Evolutionary conservation across 257 asterid genomes (phyloP), one percentile per base, ranked within the genome.

Genomic region (Catharanthus roseus): DNA sequence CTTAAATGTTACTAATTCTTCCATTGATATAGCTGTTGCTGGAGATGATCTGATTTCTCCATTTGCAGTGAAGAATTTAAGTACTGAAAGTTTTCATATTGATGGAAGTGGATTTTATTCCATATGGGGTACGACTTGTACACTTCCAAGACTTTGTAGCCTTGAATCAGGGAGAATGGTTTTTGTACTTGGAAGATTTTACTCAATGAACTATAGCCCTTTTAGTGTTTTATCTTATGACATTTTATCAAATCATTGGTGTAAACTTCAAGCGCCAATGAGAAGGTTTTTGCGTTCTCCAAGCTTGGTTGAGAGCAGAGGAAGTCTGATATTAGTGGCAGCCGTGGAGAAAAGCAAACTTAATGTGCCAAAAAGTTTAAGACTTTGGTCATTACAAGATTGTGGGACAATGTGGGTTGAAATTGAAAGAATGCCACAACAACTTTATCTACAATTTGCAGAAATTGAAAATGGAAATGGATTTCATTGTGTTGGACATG

Each of bases 131-230:
- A 91, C 96, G 9, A 85, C 96, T n/a, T 80, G 93, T 10, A 24
- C 89, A 1, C 91, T 95, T 36, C 97, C 97, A 1, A 77, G 99
- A 70, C 87, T 95, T 2, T 91, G 96, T 49, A 91, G 96, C 77
- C 86, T 91, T 0, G 99, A 95, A 74, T 91, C 99, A 8, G 95
- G 97, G n/a, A 54, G 84, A 24, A 86, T 91, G 97, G 87, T 91
- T 21, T 84, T 86, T 58, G 92, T 83, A 1, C 76, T 51, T 21
- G 95, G 90, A 2, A 68, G 82, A 50, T 89, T 93, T 72, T 93
- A 89, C 86, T 93, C 97, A 91, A 93, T 93, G 99, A 91, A 91
- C 75, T 93, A 91, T 79, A 89, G 95, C 81, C 99, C 99, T 0
- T 93, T 89, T 72, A 88, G 96, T 71, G 96, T 93, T 3, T 72